Evolutionary conservation across 179 eudicot genomes (phyloP), one percentile per base, ranked within the genome.

Genomic region (Camellia oleifera): DNA sequence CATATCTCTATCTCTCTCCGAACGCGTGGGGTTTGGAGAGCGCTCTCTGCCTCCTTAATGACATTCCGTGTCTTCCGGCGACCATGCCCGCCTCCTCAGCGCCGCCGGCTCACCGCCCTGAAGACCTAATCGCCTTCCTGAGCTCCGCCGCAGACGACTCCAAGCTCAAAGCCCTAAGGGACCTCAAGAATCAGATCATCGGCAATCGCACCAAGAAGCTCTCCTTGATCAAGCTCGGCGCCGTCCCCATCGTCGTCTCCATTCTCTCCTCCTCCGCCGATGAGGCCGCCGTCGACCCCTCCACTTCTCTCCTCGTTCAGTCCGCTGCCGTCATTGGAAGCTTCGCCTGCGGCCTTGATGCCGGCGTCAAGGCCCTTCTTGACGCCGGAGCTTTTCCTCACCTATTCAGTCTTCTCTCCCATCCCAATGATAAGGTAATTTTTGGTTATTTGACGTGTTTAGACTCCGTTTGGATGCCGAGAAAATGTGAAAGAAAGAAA

Each of bases 161-260:
- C 18, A 95, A 88, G 84, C 92, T 92, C 80, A 94, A 91, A 78
- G 89, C 94, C 58, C 86, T 95, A 1, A 77, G 98, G 50, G 93
- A 95, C 62, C 85, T 95, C 78, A 95, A 95, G 89, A 95, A 95
- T 63, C 98, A 91, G 81, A 95, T 95, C 52, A 95, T 95, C 75
- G 99, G 99, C 54, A 95, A 94, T 80, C 97, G 94, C 18, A 95
- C 99, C 6, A 92, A 90, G 81, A 95, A 95, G 86, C 85, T 94
- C 56, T 83, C 91, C 3, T 95, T 86, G 80, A 80, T 94, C 79
- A 89, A 89, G 85, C 88, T 89, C 45, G 98, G 92, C 79, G 99
- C 94, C 8, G 89, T 94, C 40, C 92, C 97, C 4, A 79, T 88
- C 82, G 93, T 95, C 40, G 91, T 88, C 69, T 80, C 88, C 44